phyloP scores from a whole-genome alignment of 1,284 basidiomycete species.

The Singerocomus inundabilis region DNA sequence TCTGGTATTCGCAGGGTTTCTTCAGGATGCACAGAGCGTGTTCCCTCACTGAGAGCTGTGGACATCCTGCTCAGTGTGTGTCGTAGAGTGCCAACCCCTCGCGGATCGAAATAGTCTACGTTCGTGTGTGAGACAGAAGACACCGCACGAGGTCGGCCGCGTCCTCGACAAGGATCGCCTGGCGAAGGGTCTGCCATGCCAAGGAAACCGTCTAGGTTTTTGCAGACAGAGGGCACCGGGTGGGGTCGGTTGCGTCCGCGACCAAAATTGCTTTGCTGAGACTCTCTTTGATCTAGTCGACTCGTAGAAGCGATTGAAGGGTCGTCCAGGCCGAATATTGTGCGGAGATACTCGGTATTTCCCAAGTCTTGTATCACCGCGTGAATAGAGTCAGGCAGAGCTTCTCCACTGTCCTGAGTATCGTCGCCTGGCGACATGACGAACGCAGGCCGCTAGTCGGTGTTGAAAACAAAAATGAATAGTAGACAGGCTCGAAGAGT shows the following conservation, averaged over 20 bases:
- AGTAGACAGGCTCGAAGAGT: slow-evolving; percentile 1
- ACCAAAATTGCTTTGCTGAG: background rate
- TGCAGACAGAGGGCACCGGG: too few species aligned
- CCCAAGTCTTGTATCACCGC: slow-evolving; percentile 7
- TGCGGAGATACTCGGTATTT: slow-evolving; percentile 16
- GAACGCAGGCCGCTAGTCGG: background rate
- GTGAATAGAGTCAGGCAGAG: slow-evolving; percentile 3
- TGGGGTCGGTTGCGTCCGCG: too few species aligned
- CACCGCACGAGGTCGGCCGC: background rate
- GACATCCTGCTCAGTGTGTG: slow-evolving; percentile 25
- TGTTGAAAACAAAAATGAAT: background rate
- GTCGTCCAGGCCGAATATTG: slow-evolving; percentile 7
- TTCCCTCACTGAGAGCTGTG: slow-evolving; percentile 7
- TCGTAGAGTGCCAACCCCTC: slow-evolving; percentile 36
- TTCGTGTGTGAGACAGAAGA: slow-evolving; percentile 8
- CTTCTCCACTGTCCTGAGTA: background rate
- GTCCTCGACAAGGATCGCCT: background rate
- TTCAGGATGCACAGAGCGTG: background rate
- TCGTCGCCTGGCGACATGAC: slow-evolving; percentile 14
- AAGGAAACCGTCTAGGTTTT: too few species aligned
- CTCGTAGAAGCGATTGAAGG: background rate
- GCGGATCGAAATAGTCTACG: slow-evolving; percentile 42
- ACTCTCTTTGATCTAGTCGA: background rate
- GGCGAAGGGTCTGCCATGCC: too few species aligned
- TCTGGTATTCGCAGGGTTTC: background rate